These are phyloP conservation scores for Suhomyces anneliseae DNA, from an alignment of 1,139 yeast species.

Conservation along the genomic window DNA sequence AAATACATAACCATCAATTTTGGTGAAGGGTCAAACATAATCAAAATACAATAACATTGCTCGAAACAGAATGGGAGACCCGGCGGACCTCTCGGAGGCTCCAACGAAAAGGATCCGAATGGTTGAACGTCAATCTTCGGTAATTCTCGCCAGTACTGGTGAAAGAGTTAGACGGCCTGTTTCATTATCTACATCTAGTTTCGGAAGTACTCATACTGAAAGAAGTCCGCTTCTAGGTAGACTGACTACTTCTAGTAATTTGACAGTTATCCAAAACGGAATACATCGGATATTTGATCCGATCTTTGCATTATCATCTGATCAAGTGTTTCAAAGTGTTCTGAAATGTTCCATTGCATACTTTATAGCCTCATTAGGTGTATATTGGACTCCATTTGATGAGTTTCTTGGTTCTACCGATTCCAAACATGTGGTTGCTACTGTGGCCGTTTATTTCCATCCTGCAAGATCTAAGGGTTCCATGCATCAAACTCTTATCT, in stretches of 20 bases:
- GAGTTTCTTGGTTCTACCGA: constrained; percentile 62
- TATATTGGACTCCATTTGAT: constrained; percentile 63
- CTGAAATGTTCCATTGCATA: constrained; percentile 73
- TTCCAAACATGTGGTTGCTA: constrained; percentile 79
- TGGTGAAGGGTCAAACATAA: too few relatives aligned
- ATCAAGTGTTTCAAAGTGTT: constrained; percentile 26
- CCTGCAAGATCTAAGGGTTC: constrained; percentile 79
- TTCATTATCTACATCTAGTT: constrained; percentile 24
- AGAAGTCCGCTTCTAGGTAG: constrained; percentile 4
- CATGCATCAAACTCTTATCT: constrained; percentile 72
- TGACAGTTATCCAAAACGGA: constrained; percentile 2
- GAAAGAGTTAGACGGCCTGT: constrained; percentile 36
- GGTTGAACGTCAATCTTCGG: constrained; percentile 31
- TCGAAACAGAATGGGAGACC: background rate
- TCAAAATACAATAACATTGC: too few relatives aligned
- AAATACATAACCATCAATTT: too few relatives aligned
- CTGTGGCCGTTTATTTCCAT: constrained; percentile 82
- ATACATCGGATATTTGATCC: background rate
- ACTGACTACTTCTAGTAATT: constrained; percentile 1
- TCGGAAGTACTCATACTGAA: constrained; percentile 13
- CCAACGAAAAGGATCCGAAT: constrained; percentile 4
- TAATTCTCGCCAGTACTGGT: constrained; percentile 42
- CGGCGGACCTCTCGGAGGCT: background rate
- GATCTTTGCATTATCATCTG: background rate
- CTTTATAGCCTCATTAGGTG: constrained; percentile 70